Base-by-base conservation (phyloP, 108 stramenopile species). In the Discostella stelligeroides region DNA sequence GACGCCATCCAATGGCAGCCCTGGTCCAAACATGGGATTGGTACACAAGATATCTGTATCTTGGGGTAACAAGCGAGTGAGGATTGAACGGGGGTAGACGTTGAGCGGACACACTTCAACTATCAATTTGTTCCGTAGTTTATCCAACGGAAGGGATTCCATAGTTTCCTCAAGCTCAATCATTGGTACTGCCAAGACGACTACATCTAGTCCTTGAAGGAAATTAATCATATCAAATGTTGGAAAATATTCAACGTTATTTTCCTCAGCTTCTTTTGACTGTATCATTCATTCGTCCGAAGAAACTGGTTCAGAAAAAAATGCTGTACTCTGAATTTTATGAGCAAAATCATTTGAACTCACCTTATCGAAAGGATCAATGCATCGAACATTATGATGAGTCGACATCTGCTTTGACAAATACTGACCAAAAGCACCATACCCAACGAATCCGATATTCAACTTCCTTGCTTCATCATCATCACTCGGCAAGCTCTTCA, bases 1-100 rank as follows among this genome's bases (percentile, higher is more conserved):
- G 21, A 95, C 85, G 3, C 94, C 93, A 66, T 92, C 95, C 94
- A 95, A 97, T 4, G 85, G 60, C 47, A 72, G 45, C 34, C 43
- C 80, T 12, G 94, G 84, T 30, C 96, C 94, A 70, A 98, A 92
- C 96, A 98, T 96, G 10, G 96, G 95, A 75, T 98, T 94, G 24
- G 96, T 90, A 57, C 92, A 87, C 30, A 98, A 39, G 51, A 98
- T 86, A 71, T 98, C 97, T 42, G 88, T 73, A 57, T 95, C 92
- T 4, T 85, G 83, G 1, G 88, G 87, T 23, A 98, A 85, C 28
- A 73, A 61, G 23, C 88, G 73, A 34, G 95, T 64, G 42, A 96
- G 51, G 40, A 92, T 76, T 47, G 85, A 63, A 54, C 86, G 86
- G 2, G 94, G 88, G 45, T 83, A 80, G 34, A 64, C 72, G 53